A percentile compares a stretch with the other conserved stretches of the same genome.
phyloP scores from a whole-genome alignment of 1,139 yeast species.

The Candida anutae region DNA sequence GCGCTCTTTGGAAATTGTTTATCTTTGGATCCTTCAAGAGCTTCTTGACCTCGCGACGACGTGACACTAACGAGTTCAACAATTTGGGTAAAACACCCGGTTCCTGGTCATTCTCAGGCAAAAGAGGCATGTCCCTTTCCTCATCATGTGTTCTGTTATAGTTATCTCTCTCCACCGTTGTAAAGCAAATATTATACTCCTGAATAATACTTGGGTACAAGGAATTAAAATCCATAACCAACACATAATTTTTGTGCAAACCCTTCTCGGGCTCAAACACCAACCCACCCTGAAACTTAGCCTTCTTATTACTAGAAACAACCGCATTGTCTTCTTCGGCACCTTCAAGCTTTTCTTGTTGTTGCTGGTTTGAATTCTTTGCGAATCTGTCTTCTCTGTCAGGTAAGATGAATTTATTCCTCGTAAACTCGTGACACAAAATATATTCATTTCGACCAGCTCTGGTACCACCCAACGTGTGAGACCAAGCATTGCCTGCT shows the following conservation, averaged over 20 bases:
- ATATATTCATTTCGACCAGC: slow-evolving; percentile 95
- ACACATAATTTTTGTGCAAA: slow-evolving; percentile 74
- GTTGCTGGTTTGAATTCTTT: slow-evolving; percentile 31
- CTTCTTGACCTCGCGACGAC: slow-evolving; percentile 91
- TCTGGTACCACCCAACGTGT: slow-evolving; percentile 89
- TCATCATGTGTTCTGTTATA: slow-evolving; percentile 39
- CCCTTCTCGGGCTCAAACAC: slow-evolving; percentile 98
- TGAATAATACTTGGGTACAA: slow-evolving; percentile 96
- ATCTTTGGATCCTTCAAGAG: slow-evolving; percentile 71
- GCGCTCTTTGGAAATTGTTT: slow-evolving; percentile 55
- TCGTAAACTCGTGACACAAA: slow-evolving; percentile 83
- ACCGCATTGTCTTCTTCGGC: slow-evolving; percentile 42
- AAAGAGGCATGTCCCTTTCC: slow-evolving; percentile 61
- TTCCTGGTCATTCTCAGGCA: slow-evolving; percentile 51
- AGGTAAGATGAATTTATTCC: slow-evolving; percentile 78
- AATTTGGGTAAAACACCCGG: slow-evolving; percentile 86
- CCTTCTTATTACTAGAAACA: slow-evolving; percentile 56
- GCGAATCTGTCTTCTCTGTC: slow-evolving; percentile 63
- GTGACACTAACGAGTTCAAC: slow-evolving; percentile 73
- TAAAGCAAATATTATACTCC: slow-evolving; percentile 94
- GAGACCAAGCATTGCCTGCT: slow-evolving; percentile 98
- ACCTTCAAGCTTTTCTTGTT: slow-evolving; percentile 30
- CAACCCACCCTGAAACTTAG: slow-evolving; percentile 91
- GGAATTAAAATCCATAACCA: slow-evolving; percentile 98
- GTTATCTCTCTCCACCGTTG: slow-evolving; percentile 76